phyloP scores from a whole-genome alignment of 1,284 basidiomycete species.

The Thelephora terrestris region DNA sequence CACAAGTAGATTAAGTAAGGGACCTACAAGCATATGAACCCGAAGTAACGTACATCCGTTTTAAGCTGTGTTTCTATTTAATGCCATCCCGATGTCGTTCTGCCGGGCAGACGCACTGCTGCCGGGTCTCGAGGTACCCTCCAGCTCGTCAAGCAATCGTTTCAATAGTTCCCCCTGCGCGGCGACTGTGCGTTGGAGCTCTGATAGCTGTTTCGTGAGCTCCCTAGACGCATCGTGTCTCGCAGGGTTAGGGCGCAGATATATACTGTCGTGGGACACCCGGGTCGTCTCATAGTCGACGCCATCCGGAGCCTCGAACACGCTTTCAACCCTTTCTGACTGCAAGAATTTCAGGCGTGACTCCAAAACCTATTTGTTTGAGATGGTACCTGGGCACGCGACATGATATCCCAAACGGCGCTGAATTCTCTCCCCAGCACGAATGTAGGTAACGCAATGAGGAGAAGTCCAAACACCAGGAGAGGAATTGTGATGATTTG shows the following conservation, averaged over 20 bases:
- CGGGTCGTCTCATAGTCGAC: constrained; percentile 1
- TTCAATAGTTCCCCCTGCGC: constrained; percentile 42
- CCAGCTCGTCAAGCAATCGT: constrained; percentile 31
- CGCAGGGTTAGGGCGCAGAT: constrained; percentile 34
- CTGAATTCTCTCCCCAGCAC: constrained; percentile 86
- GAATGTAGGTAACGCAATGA: constrained; percentile 83
- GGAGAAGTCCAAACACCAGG: constrained; percentile 73
- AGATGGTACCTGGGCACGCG: background rate
- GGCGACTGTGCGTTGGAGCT: constrained; percentile 42
- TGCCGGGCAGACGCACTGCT: too few species aligned
- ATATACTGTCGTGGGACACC: constrained; percentile 4
- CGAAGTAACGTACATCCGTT: too few species aligned
- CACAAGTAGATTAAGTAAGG: too few species aligned
- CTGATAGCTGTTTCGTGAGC: constrained; percentile 48
- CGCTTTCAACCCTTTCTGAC: background rate
- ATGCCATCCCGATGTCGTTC: too few species aligned
- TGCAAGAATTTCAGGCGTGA: constrained; percentile 2
- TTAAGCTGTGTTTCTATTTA: too few species aligned
- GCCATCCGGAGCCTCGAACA: too few species aligned
- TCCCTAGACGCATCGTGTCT: constrained; percentile 29
- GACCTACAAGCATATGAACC: too few species aligned
- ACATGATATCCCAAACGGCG: constrained; percentile 78
- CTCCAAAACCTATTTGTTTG: too few species aligned
- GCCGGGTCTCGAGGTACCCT: constrained; percentile 10
- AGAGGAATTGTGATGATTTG: constrained; percentile 76